A percentile compares a stretch with the other conserved stretches of the same genome.
Evolutionary conservation across 2,329 filamentous ascomycete species (phyloP).

Genomic region (Lomentospora prolificans): DNA sequence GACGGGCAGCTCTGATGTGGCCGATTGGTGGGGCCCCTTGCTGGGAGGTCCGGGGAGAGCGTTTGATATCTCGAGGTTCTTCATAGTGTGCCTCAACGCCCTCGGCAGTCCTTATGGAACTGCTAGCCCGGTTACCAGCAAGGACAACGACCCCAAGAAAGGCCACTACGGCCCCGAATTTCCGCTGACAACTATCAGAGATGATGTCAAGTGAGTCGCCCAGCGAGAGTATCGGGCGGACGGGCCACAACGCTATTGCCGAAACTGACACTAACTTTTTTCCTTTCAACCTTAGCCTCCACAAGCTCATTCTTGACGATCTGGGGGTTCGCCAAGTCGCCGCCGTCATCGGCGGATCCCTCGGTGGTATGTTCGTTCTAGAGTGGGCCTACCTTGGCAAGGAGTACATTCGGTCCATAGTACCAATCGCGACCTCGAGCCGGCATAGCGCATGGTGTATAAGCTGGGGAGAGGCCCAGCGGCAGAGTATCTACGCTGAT

Average conservation of each 20-base stretch:
- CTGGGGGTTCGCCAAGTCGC: conserved; percentile 71
- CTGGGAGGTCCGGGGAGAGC: conserved; percentile 68
- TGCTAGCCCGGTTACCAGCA: conserved; percentile 80
- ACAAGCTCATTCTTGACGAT: conserved; percentile 71
- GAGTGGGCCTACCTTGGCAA: conserved; percentile 89
- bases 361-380: conserved; percentile 83
- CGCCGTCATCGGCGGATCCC: conserved; percentile 71
- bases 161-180: conserved; percentile 91
- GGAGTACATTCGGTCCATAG: conserved; percentile 69
- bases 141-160: conserved; percentile 65
- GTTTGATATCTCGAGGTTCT: conserved; percentile 76
- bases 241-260: too few species aligned
- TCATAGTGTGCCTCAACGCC: conserved; percentile 79
- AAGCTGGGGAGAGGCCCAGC: conserved; percentile 81
- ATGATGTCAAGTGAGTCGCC: conserved; percentile 85
- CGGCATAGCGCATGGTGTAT: conserved; percentile 84
- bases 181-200: conserved; percentile 85
- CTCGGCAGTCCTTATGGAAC: conserved; percentile 78
- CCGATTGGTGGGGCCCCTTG: conserved; percentile 82
- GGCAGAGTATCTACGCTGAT: conserved; percentile 93
- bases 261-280: neutral
- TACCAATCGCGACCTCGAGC: conserved; percentile 78
- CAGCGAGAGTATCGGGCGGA: too few species aligned
- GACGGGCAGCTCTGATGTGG: conserved; percentile 75
- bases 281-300: conserved; percentile 48